A percentile compares a stretch with the other conserved stretches of the same genome.
Conservation (phyloP, 2,329 filamentous ascomycete species). For the Amphichorda felina region DNA sequence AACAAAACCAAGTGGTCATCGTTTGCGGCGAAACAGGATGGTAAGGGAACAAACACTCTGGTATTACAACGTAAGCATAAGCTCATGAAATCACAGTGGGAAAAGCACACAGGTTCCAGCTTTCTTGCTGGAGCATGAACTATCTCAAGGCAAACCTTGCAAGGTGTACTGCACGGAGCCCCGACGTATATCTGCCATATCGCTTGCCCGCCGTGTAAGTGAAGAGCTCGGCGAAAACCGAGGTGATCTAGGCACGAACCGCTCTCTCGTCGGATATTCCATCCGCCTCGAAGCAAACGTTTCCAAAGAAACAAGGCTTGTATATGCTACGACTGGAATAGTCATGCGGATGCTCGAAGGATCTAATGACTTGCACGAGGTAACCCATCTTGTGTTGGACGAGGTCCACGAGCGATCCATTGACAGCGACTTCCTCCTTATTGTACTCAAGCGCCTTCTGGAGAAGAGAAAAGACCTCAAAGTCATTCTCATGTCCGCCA, state of each 20-base stretch:
- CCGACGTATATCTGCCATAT: constrained; percentile 90
- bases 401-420: constrained; percentile 96
- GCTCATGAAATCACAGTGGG: constrained; percentile 37
- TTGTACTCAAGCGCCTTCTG: constrained; percentile 79
- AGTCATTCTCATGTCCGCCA: constrained; percentile 94
- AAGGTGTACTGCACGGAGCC: constrained; percentile 96
- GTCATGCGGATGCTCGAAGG: constrained; percentile 97
- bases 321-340: constrained; percentile 85
- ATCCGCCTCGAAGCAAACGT: constrained; percentile 87
- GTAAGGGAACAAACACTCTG: no score
- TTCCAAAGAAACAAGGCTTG: constrained; percentile 66
- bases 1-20: constrained; percentile 75
- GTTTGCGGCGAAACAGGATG: constrained; percentile 95
- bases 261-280: constrained; percentile 86
- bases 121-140: constrained; percentile 81
- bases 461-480: constrained; percentile 69
- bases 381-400: constrained; percentile 92
- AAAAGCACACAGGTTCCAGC: constrained; percentile 97
- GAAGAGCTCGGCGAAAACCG: constrained; percentile 84
- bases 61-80: neutral
- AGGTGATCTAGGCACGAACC: constrained; percentile 66
- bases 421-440: constrained; percentile 90
- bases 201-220: constrained; percentile 82
- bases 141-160: constrained; percentile 67
- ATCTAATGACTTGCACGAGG: constrained; percentile 72